These are phyloP conservation scores for Ceratocystiopsis sp. DNA, from an alignment of 2,329 filamentous ascomycete genomes.

Conservation along the genomic window DNA sequence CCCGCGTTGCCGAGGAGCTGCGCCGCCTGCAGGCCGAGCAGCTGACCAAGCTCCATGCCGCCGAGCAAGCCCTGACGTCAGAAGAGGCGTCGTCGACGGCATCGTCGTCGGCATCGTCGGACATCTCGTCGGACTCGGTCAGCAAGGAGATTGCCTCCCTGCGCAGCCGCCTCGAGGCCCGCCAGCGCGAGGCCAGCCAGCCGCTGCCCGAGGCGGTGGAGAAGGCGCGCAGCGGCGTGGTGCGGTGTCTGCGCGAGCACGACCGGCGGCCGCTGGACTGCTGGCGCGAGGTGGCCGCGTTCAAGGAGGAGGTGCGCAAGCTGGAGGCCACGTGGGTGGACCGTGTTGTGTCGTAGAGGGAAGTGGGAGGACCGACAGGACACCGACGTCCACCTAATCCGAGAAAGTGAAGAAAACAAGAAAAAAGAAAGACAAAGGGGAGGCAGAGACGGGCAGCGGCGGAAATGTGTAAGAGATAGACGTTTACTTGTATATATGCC, in stretches of 20 bases:
- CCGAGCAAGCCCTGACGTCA: slow-evolving; percentile 15
- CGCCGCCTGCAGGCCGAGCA: slow-evolving; percentile 59
- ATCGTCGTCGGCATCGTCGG: not conserved
- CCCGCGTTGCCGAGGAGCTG: slow-evolving; percentile 73
- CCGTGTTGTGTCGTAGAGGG: slow-evolving; percentile 43
- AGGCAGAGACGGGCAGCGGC: too few relatives aligned
- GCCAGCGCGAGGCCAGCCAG: slow-evolving; percentile 45
- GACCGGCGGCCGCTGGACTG: slow-evolving; percentile 83
- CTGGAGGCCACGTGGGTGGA: slow-evolving; percentile 81
- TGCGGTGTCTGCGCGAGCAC: slow-evolving; percentile 66
- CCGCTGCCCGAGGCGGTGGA: slow-evolving; percentile 56
- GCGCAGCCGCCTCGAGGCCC: slow-evolving; percentile 39
- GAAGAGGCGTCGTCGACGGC: slow-evolving; percentile 5
- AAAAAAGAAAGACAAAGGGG: not conserved
- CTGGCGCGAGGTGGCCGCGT: slow-evolving; percentile 81
- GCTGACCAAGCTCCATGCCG: slow-evolving; percentile 45
- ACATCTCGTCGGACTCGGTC: slow-evolving; percentile 20
- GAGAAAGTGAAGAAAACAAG: not conserved
- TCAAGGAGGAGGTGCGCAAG: slow-evolving; percentile 75
- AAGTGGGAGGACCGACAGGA: too few relatives aligned
- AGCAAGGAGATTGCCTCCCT: slow-evolving; percentile 42
- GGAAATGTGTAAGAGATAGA: too few relatives aligned
- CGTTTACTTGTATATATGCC: not conserved
- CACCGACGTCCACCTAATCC: too few relatives aligned
- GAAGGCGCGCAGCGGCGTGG: slow-evolving; percentile 56